Conservation (phyloP, 2,329 filamentous ascomycete species). For the Fusarium beomiforme region DNA sequence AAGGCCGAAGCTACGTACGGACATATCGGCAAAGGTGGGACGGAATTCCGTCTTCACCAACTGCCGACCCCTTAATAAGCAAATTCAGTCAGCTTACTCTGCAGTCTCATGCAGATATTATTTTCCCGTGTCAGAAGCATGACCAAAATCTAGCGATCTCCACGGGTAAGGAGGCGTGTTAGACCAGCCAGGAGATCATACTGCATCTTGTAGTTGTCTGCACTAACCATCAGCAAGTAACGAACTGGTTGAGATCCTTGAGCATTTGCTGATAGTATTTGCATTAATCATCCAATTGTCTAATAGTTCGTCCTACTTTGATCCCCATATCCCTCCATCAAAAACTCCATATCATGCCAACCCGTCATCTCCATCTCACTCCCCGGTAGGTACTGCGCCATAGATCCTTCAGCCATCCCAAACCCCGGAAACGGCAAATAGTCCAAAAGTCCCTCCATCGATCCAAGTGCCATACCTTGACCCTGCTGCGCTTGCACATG, state of each 20-base stretch:
- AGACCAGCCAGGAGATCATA: too few relatives aligned
- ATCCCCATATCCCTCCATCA: conserved; percentile 32
- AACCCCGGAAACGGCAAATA: conserved; percentile 22
- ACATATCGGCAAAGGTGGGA: background rate
- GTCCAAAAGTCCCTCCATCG: conserved; percentile 30
- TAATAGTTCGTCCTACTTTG: conserved; percentile 1
- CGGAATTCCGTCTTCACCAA: background rate
- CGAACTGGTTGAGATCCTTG: background rate
- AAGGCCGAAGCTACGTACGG: background rate
- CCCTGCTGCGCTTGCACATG: conserved; percentile 2
- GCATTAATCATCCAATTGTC: background rate
- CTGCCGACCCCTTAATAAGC: fast-evolving
- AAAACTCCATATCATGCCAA: conserved; percentile 38
- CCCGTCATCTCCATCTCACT: conserved; percentile 30
- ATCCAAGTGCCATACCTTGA: conserved; percentile 2
- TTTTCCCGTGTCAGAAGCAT: too few relatives aligned
- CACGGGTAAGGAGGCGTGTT: too few relatives aligned
- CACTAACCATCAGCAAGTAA: too few relatives aligned
- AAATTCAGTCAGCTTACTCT: fast-evolving
- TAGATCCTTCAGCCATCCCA: conserved; percentile 3
- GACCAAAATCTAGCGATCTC: too few relatives aligned
- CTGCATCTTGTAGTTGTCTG: background rate
- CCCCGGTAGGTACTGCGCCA: conserved; percentile 24
- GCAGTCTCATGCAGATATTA: too few relatives aligned
- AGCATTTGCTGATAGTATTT: too few relatives aligned